These are phyloP conservation scores for Ganoderma lingzhi DNA, from an alignment of 1,284 basidiomycete genomes.

Conservation along the genomic window DNA sequence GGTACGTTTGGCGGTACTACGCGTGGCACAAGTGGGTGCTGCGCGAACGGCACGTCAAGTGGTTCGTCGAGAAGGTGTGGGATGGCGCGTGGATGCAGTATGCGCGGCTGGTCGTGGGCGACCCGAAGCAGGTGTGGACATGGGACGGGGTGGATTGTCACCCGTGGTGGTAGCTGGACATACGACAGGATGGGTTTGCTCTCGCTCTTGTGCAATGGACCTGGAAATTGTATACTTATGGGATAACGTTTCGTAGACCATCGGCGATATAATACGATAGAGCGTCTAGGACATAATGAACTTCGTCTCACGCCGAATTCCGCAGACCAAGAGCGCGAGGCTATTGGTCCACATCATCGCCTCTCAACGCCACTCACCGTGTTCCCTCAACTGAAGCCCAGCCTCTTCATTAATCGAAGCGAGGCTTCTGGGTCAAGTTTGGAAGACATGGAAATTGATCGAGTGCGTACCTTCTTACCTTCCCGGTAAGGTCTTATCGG, in stretches of 20 bases:
- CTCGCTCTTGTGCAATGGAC: not conserved
- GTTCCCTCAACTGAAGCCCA: too few species aligned
- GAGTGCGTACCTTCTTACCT: too few species aligned
- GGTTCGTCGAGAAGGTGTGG: constrained; percentile 53
- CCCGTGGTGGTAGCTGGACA: constrained; percentile 39
- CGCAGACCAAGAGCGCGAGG: too few species aligned
- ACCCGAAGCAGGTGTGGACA: constrained; percentile 40
- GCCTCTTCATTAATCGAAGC: too few species aligned
- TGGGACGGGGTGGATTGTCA: constrained; percentile 52
- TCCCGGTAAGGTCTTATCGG: too few species aligned
- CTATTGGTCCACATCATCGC: too few species aligned
- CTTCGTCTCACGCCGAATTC: not conserved
- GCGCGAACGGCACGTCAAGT: constrained; percentile 51
- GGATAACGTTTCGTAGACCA: not conserved
- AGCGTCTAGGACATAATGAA: not conserved
- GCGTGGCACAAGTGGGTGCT: constrained; percentile 56
- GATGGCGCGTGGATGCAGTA: constrained; percentile 49
- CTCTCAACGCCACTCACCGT: too few species aligned
- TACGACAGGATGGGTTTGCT: not conserved
- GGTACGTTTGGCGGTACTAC: constrained; percentile 50
- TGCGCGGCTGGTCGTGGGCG: constrained; percentile 48
- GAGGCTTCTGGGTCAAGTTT: too few species aligned
- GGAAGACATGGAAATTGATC: too few species aligned
- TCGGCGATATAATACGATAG: not conserved
- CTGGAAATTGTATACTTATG: constrained; percentile 2